Evolutionary conservation across 1,139 yeast species (phyloP).

Genomic region (Debaryomyces subglobosus): DNA sequence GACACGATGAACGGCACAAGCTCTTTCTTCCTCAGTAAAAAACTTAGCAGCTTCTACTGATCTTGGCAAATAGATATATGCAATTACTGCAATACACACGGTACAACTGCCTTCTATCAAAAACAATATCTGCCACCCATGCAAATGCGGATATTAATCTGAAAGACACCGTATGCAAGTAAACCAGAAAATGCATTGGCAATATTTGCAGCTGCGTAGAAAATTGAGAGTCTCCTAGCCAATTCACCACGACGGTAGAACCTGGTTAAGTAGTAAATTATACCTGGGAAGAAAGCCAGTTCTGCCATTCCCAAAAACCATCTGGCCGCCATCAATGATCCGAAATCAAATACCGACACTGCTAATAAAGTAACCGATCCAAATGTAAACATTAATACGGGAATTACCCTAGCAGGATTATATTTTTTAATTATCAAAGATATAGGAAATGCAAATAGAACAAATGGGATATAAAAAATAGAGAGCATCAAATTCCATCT

Average conservation of each 20-base stretch:
- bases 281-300: slow-evolving; percentile 25
- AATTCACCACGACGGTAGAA: slow-evolving; percentile 25
- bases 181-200: slow-evolving; percentile 27
- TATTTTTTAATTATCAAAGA: slow-evolving; percentile 23
- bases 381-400: slow-evolving; percentile 23
- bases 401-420: slow-evolving; percentile 25
- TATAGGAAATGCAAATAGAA: slow-evolving; percentile 24
- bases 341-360: slow-evolving; percentile 21
- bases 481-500: slow-evolving; percentile 29
- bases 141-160: slow-evolving; percentile 22
- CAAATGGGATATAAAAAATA: slow-evolving; percentile 26
- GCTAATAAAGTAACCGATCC: slow-evolving; percentile 22
- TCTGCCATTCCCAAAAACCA: slow-evolving; percentile 27
- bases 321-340: slow-evolving; percentile 22
- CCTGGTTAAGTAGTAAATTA: slow-evolving; percentile 23
- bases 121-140: slow-evolving; percentile 30
- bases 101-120: slow-evolving; percentile 24
- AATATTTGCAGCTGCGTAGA: slow-evolving; percentile 25
- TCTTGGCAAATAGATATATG: slow-evolving; percentile 24
- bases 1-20: slow-evolving; percentile 29
- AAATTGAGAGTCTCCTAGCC: slow-evolving; percentile 22
- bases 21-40: slow-evolving; percentile 28
- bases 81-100: slow-evolving; percentile 21
- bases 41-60: slow-evolving; percentile 29
- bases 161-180: slow-evolving; percentile 26